Conservation (phyloP, 2,329 filamentous ascomycete species). For the Talaromyces piceae region DNA sequence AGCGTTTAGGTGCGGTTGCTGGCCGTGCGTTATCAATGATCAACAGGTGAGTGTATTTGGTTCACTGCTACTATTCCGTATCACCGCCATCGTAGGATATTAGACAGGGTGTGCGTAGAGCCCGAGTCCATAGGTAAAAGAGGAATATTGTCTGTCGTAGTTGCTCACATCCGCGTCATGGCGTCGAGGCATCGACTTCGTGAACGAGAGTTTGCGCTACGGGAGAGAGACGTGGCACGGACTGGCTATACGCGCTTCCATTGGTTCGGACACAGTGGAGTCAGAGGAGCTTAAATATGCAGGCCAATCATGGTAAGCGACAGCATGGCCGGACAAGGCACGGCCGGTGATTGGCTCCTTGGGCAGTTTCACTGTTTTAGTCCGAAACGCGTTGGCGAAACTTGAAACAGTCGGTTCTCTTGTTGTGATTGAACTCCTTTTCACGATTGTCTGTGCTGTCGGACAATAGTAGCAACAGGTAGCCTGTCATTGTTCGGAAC, state of each 20-base stretch:
- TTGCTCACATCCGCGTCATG: no score
- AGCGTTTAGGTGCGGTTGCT: slow-evolving; percentile 46
- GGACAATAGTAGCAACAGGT: background rate
- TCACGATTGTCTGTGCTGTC: background rate
- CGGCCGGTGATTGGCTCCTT: background rate
- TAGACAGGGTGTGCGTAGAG: background rate
- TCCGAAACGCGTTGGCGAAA: background rate
- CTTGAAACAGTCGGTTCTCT: background rate
- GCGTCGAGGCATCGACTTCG: no score
- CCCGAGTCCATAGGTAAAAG: background rate
- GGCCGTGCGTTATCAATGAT: slow-evolving; percentile 1
- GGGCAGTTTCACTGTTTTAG: background rate
- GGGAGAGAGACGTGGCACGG: background rate
- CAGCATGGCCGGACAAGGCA: background rate
- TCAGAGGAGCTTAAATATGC: background rate
- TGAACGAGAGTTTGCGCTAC: background rate
- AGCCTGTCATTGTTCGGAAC: background rate
- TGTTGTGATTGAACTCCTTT: background rate
- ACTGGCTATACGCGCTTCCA: background rate
- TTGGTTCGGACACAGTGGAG: background rate
- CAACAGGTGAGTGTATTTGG: background rate
- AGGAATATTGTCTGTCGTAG: background rate
- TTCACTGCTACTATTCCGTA: no score
- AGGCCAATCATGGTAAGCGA: background rate
- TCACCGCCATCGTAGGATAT: background rate